phyloP scores from a whole-genome alignment of 2,329 filamentous ascomycete genomes.

The Coleophoma crateriformis region DNA sequence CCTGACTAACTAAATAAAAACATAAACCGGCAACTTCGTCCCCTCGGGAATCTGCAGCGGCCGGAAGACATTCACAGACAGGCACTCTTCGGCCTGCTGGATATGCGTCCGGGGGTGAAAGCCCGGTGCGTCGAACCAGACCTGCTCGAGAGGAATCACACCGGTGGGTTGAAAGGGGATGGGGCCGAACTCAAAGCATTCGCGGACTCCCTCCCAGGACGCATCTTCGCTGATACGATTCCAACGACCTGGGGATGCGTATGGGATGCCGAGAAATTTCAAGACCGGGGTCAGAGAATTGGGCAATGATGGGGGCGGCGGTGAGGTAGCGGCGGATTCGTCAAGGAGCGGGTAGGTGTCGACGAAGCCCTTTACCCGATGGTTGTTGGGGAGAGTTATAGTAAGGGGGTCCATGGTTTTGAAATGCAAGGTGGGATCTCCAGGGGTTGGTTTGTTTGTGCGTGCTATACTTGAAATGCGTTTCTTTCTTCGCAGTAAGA shows the following conservation, averaged over 20 bases:
- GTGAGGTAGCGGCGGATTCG: too few relatives aligned
- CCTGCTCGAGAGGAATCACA: not conserved
- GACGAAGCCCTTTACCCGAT: too few relatives aligned
- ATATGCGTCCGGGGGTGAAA: not conserved
- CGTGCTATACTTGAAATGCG: too few relatives aligned
- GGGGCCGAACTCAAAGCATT: not conserved
- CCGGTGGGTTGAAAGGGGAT: not conserved
- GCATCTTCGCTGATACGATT: slow-evolving; percentile 21
- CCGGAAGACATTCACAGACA: not conserved
- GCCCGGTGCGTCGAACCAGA: not conserved
- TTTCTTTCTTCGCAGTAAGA: too few relatives aligned
- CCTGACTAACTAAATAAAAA: not conserved
- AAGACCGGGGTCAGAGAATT: not conserved
- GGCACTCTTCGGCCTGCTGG: not conserved
- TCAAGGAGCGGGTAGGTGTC: too few relatives aligned
- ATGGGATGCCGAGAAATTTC: slow-evolving; percentile 1
- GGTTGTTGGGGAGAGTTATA: too few relatives aligned
- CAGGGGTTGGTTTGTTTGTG: too few relatives aligned
- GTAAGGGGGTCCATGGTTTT: too few relatives aligned
- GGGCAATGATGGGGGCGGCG: too few relatives aligned
- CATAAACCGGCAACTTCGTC: not conserved
- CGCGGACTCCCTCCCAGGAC: slow-evolving; percentile 1
- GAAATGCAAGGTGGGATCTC: too few relatives aligned
- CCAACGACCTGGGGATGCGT: slow-evolving; percentile 1
- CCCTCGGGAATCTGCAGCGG: not conserved